phyloP scores from a whole-genome alignment of 2,329 filamentous ascomycete genomes.

The Nigrospora sphaerica region DNA sequence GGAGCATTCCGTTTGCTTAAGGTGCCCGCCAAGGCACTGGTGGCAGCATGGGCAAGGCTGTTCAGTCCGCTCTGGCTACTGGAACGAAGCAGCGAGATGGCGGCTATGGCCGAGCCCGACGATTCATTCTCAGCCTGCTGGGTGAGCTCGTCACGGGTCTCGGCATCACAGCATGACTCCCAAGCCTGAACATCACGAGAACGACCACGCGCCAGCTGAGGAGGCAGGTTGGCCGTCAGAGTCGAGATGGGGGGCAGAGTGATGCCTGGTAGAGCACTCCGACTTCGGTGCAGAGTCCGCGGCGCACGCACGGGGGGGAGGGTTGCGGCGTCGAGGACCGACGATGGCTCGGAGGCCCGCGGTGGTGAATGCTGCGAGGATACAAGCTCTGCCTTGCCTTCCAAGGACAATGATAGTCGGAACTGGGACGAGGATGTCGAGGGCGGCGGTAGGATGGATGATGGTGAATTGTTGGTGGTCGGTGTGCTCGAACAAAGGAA shows the following conservation, averaged over 20 bases:
- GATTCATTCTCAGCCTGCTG: constrained; percentile 75
- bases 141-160: constrained; percentile 70
- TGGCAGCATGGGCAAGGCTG: constrained; percentile 26
- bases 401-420: constrained; percentile 74
- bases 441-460: constrained; percentile 24
- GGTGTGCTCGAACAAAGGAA: constrained; percentile 35
- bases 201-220: constrained; percentile 57
- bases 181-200: constrained; percentile 84
- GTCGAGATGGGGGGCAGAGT: constrained; percentile 51
- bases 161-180: constrained; percentile 84
- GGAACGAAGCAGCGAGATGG: constrained; percentile 74
- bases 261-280: constrained; percentile 56
- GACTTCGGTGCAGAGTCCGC: constrained; percentile 59
- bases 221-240: constrained; percentile 44
- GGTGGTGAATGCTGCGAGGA: constrained; percentile 65
- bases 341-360: constrained; percentile 46
- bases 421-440: constrained; percentile 48
- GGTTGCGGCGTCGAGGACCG: constrained; percentile 35
- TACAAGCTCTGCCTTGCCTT: constrained; percentile 85
- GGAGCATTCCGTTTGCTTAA: constrained; percentile 58
- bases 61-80: constrained; percentile 40
- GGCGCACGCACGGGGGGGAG: constrained; percentile 39
- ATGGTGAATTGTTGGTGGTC: constrained; percentile 26
- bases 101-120: constrained; percentile 71
- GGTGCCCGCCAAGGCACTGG: constrained; percentile 39